Base-by-base conservation (phyloP, 208 protist genomes). In the Balamuthia mandrillaris region DNA sequence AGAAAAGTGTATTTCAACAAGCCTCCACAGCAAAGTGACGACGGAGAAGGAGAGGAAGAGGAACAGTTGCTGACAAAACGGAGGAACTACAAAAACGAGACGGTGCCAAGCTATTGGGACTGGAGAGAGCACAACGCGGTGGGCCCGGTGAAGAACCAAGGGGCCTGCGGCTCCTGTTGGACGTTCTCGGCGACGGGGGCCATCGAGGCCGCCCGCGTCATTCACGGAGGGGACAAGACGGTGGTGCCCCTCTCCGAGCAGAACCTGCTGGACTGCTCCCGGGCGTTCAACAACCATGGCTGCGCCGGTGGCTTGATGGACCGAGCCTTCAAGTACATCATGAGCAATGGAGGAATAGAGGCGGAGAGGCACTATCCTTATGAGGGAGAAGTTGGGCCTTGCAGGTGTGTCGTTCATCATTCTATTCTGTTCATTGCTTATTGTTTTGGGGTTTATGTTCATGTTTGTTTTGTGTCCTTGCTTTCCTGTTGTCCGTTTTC, bases 161-260 rank as follows among this genome's bases (percentile, higher is more conserved):
- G 95, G 54, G 84, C 85, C 51, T 99, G 97, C 91, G 97, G 97
- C 86, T 96, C 94, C 27, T 98, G 97, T 91, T 99, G 97, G 97
- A 86, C 96, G 66, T 98, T 99, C 94, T 95, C 94, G 10, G 91
- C 97, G 24, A 96, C 95, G 51, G 96, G 95, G 60, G 90, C 96
- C 77, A 92, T 97, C 47, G 96, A 98, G 88, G 91, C 95, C 9
- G 86, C 89, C 72, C 94, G 89, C 87, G 81, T 82, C 44, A 49
- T 91, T 42, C 42, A 39, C 24, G 61, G 52, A 24, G 42, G 47
- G 2, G 66, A 88, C 31, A 6, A 12, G 12, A 1, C n/a, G 41
- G 39, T 68, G 1, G 31, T 39, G 12, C 45, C 29, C 47, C 90
- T 58, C 47, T 89, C 77, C 0, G 77, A 84, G 56, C 77, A 84